These are phyloP conservation scores for Phytophthora fragariae DNA, from an alignment of 352 stramenopile genomes.

Conservation along the genomic window DNA sequence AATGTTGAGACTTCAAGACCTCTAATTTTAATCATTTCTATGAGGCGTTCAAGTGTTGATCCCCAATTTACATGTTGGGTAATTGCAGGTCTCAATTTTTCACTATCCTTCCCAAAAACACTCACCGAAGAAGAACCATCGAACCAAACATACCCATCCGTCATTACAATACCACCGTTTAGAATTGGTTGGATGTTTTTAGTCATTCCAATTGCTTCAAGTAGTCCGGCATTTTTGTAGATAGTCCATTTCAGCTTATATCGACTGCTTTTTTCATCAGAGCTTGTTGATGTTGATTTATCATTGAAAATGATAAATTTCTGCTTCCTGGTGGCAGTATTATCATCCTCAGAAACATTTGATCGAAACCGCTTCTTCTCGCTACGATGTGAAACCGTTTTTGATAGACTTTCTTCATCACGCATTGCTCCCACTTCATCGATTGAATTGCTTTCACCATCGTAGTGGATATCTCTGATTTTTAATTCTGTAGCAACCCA, in stretches of 20 bases:
- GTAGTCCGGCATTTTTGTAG: background rate
- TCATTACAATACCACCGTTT: too few species aligned
- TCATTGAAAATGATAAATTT: too few species aligned
- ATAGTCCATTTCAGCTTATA: background rate
- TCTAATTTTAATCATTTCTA: background rate
- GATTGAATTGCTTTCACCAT: conserved; percentile 16
- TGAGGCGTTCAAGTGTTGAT: background rate
- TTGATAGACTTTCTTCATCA: conserved; percentile 9
- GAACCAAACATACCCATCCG: background rate
- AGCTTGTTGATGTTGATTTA: background rate
- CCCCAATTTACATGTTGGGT: background rate
- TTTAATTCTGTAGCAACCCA: conserved; percentile 11
- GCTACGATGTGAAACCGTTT: conserved; percentile 3
- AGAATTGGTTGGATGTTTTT: background rate
- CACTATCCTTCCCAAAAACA: background rate
- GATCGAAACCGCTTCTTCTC: conserved; percentile 1
- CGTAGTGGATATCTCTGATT: conserved; percentile 9
- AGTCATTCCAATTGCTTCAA: too few species aligned
- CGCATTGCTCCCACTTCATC: conserved; percentile 12
- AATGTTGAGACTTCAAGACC: background rate
- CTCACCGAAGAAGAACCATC: too few species aligned
- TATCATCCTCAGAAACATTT: too few species aligned
- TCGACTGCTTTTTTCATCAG: background rate
- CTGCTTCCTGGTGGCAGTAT: too few species aligned
- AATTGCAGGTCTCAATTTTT: background rate